These are phyloP conservation scores for Chrysoporthe deuterocubensis DNA, from an alignment of 2,329 filamentous ascomycete genomes.

Conservation along the genomic window DNA sequence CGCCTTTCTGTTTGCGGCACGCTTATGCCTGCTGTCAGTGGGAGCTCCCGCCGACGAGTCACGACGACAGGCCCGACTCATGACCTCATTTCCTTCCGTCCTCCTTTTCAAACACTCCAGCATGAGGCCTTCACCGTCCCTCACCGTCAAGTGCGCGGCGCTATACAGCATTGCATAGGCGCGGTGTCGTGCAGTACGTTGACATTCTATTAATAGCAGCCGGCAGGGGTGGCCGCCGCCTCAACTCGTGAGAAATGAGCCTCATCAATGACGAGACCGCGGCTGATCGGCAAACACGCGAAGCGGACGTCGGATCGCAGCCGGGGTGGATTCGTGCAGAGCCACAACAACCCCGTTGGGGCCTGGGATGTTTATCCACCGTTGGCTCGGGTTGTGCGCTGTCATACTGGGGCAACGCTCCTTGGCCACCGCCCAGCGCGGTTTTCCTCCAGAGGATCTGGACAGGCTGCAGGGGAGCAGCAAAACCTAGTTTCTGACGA, in stretches of 20 bases:
- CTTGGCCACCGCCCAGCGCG: not conserved
- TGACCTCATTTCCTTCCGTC: no score
- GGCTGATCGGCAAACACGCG: conserved; percentile 18
- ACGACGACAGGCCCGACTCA: no score
- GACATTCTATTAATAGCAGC: conserved; percentile 9
- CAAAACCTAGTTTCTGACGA: not conserved
- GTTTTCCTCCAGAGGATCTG: not conserved
- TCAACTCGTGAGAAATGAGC: conserved; percentile 12
- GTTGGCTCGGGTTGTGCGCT: not conserved
- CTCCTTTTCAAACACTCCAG: no score
- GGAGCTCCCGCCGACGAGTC: no score
- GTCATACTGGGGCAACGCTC: not conserved
- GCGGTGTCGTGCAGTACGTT: not conserved
- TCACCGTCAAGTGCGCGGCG: not conserved
- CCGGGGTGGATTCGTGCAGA: not conserved
- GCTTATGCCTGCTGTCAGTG: no score
- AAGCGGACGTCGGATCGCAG: not conserved
- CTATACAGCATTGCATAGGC: not conserved
- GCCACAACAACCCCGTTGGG: not conserved
- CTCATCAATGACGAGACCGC: conserved; percentile 13
- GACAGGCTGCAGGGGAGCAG: not conserved
- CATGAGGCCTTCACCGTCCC: no score
- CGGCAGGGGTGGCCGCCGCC: conserved; percentile 12
- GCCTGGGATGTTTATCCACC: no score
- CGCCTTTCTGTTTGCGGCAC: no score